Evolutionary conservation across 495 filamentous ascomycete species (phyloP), one percentile per base, ranked within the genome.

Genomic region (Hyaloscypha finlandica): DNA sequence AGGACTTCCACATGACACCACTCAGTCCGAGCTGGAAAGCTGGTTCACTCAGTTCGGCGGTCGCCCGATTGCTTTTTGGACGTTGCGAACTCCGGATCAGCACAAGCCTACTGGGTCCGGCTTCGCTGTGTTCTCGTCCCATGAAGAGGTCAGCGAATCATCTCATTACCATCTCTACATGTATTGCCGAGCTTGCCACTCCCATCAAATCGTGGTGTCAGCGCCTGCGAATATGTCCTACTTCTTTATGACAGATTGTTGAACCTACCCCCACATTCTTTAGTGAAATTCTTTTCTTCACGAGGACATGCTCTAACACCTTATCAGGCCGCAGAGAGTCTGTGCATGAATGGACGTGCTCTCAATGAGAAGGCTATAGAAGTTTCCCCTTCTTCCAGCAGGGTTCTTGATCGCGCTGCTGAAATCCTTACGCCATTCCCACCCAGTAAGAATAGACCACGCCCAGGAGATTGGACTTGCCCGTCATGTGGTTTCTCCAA

Each of bases 41-140:
- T 99, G 95, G 95, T 99, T 97, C 77, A 99, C 95, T 30, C 95
- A 99, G 75, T 99, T 96, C 73, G 94, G 95, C 64, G 95, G 95
- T 53, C 91, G 95, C 20, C 95, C 95, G n/a, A 98, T 98, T 81
- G 94, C 94, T 25, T 99, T 99, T 79, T 99, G 94, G 94, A 99
- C 95, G 22, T 83, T 99, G 61, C 92, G 95, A 52, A 98, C 95
- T 25, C 95, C 95, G 12, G 95, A 99, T 77, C 95, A 98, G 77
- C 94, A 97, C 80, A 99, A 99, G 82, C 95, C 95, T 22, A 98
- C 94, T 8, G 95, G 95, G 22, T 94, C 94, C 53, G 95, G 95
- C 30, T 99, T 99, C 77, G 95, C 94, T 25, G 93, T 98, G 37
- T 99, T 99, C 75, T 97, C 95, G 61, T 97, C 94, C 32, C 95